Conservation (phyloP, 495 filamentous ascomycete species). For the Neurospora hispaniola region DNA sequence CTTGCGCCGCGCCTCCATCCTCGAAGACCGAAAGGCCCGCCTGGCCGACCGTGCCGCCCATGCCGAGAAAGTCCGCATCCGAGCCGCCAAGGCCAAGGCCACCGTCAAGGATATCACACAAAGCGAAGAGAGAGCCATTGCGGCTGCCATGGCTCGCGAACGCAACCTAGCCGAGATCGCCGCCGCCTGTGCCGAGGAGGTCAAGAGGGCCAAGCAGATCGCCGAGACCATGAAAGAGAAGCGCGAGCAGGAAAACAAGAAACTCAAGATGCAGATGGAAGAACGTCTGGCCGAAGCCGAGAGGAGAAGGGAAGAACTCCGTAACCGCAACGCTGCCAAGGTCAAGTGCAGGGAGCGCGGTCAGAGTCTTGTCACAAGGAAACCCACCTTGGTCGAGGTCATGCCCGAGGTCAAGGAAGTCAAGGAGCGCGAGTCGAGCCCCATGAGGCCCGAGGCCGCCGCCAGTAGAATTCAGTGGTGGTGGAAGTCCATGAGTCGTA, state of each 20-base stretch:
- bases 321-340: slow-evolving; percentile 44
- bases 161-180: slow-evolving; percentile 87
- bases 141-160: slow-evolving; percentile 85
- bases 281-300: slow-evolving; percentile 85
- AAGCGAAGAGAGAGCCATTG: slow-evolving; percentile 73
- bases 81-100: slow-evolving; percentile 76
- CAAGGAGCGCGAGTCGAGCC: slow-evolving; percentile 33
- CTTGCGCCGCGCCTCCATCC: slow-evolving; percentile 78
- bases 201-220: slow-evolving; percentile 83
- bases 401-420: slow-evolving; percentile 47
- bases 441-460: slow-evolving; percentile 56
- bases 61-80: slow-evolving; percentile 91
- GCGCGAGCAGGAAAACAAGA: slow-evolving; percentile 74
- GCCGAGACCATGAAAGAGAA: slow-evolving; percentile 88
- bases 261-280: slow-evolving; percentile 67
- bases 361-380: slow-evolving; percentile 48
- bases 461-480: slow-evolving; percentile 62
- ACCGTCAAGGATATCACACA: slow-evolving; percentile 48
- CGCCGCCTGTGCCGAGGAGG: slow-evolving; percentile 89
- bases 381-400: slow-evolving; percentile 30
- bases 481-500: slow-evolving; percentile 57
- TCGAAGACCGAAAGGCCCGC: slow-evolving; percentile 86
- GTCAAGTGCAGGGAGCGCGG: slow-evolving; percentile 47
- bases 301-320: slow-evolving; percentile 51
- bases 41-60: slow-evolving; percentile 89